Base-by-base conservation (phyloP, 345 rosid genomes). In the Aquilaria malaccensis region DNA sequence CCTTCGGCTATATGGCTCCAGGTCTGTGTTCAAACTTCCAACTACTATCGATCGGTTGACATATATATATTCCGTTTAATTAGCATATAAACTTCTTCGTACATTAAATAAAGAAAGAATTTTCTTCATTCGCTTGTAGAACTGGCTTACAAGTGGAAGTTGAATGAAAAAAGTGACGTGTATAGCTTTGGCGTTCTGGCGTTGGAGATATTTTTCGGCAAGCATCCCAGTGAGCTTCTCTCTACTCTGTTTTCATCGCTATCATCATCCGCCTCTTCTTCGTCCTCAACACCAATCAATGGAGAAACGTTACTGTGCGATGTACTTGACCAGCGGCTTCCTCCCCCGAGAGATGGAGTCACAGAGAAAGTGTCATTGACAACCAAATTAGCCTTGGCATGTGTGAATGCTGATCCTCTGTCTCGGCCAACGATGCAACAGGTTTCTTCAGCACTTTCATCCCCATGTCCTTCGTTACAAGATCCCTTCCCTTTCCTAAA, bases 171-270 rank as follows among this genome's bases (percentile, higher is more conserved):
- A 45, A 45, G 67, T 11, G 72, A 69, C 13, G 61, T 59, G 1
- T 64, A 64, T n/a, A 64, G 74, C 46, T 64, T 64, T 30, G 69
- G 74, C 4, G 61, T 70, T n/a, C 31, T 60, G 14, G n/a, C 62
- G 10, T 1, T 50, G 66, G 70, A 70, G 61, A 10, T 65, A 2
- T 13, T 70, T 1, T 59, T 60, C 58, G 70, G 66, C n/a, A 70
- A 22, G 54, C 69, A 60, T 60, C 70, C 70, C 30, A 62, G 70
- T 22, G 70, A 70, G 50, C 43, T 70, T 11, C 31, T 56, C 3
- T 65, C 65, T 41, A 14, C 55, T 47, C 22, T 31, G 1, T 55
- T 49, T 45, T 65, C 53, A 55, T 55, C 60, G 11, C 13, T 50
- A 1, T 65, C 32, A 11, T 22, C 22, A 22, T 22, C 22, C 22